Conservation (phyloP, 2,329 filamentous ascomycete species). For the Claviceps spartinae region DNA sequence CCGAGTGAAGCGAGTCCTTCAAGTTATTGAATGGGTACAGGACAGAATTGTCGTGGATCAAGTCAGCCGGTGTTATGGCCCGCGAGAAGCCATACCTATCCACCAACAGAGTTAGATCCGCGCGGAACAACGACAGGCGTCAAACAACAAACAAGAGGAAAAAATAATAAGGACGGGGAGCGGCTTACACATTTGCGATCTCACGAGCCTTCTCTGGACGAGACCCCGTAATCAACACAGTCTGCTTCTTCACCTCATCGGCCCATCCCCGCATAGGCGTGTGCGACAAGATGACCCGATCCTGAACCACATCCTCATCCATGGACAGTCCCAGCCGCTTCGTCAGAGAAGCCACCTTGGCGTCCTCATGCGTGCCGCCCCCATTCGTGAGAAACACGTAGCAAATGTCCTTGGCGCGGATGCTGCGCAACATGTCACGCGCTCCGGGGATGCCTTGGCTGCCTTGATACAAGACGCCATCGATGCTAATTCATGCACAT, state of each 20-base stretch:
- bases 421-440: conserved; percentile 54
- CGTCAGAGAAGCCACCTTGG: conserved; percentile 21
- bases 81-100: conserved; percentile 56
- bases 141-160: background rate
- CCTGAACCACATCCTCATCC: conserved; percentile 20
- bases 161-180: background rate
- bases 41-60: conserved; percentile 57
- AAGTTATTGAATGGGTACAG: conserved; percentile 67
- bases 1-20: conserved; percentile 17
- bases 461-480: conserved; percentile 85
- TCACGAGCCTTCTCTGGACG: conserved; percentile 51
- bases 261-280: conserved; percentile 62
- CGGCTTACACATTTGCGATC: conserved; percentile 51
- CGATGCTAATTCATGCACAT: conserved; percentile 41
- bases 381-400: conserved; percentile 96
- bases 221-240: conserved; percentile 62
- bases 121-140: background rate
- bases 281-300: conserved; percentile 59
- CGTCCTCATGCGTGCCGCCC: conserved; percentile 65
- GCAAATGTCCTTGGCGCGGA: conserved; percentile 64
- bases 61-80: conserved; percentile 76
- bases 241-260: conserved; percentile 27
- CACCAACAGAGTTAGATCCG: no score
- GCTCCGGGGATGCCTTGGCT: conserved; percentile 69
- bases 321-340: conserved; percentile 18